A percentile compares a stretch with the other conserved stretches of the same genome.
These are phyloP conservation scores for Corrigiola litoralis DNA, from an alignment of 179 eudicot species.

Conservation along the genomic window DNA sequence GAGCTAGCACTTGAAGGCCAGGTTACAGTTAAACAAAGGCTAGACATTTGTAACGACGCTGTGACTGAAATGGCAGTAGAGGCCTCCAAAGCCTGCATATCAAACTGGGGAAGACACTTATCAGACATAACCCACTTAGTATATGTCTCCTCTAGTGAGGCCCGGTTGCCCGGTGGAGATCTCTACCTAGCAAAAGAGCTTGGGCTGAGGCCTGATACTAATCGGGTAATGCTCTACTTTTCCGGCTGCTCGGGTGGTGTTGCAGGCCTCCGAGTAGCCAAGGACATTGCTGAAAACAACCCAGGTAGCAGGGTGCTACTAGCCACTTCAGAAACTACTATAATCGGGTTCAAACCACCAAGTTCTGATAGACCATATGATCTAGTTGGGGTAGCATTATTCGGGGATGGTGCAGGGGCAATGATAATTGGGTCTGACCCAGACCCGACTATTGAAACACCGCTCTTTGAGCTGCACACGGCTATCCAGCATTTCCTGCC, in stretches of 20 bases:
- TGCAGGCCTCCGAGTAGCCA: slow-evolving; percentile 83
- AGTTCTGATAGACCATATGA: slow-evolving; percentile 71
- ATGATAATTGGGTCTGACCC: slow-evolving; percentile 70
- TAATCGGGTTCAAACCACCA: slow-evolving; percentile 92
- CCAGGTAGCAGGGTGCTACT: slow-evolving; percentile 83
- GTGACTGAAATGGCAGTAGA: slow-evolving; percentile 93
- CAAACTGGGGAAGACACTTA: slow-evolving; percentile 64
- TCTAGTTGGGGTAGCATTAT: slow-evolving; percentile 79
- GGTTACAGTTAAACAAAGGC: slow-evolving; percentile 75
- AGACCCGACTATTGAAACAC: slow-evolving; percentile 31
- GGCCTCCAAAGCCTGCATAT: slow-evolving; percentile 72
- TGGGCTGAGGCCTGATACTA: slow-evolving; percentile 64
- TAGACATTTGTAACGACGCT: slow-evolving; percentile 85
- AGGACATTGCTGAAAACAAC: slow-evolving; percentile 91
- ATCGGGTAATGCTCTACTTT: slow-evolving; percentile 74
- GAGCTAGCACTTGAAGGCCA: slow-evolving; percentile 81
- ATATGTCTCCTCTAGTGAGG: slow-evolving; percentile 95
- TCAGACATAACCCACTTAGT: slow-evolving; percentile 90
- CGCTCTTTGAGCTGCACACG: slow-evolving; percentile 77
- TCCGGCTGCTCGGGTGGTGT: slow-evolving; percentile 93
- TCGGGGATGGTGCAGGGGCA: slow-evolving; percentile 96
- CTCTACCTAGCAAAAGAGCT: slow-evolving; percentile 78
- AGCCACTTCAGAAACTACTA: slow-evolving; percentile 86
- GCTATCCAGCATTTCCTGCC: slow-evolving; percentile 82
- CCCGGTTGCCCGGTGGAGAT: slow-evolving; percentile 88